Evolutionary conservation across 257 asterid genomes (phyloP), one percentile per base, ranked within the genome.

Genomic region (Paraleonurus japonicus): DNA sequence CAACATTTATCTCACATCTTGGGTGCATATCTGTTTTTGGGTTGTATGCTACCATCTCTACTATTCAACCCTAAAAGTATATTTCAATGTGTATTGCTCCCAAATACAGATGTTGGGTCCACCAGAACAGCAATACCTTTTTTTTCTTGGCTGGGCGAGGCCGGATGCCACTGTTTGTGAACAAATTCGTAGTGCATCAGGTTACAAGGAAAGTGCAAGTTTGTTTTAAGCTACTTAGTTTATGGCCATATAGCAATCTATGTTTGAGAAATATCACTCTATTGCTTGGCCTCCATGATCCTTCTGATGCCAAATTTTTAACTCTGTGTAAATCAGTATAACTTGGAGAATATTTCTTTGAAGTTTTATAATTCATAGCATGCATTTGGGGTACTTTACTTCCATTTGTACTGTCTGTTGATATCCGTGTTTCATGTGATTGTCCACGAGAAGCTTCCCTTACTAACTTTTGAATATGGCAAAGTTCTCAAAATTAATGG

Each of bases 261-360:
- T 9, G 24, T 48, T 28, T 71, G 62, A 61, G 48, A 30, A 27
- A 22, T 71, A 58, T 27, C 60, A 6, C 60, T 53, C 28, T 53
- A 32, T 65, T 53, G 71, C 58, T 45, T 45, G 11, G 61, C 19
- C 10, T 39, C 75, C 33, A 41, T 39, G 27, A 54, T 39, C 47
- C 43, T 11, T 59, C 67, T 28, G 47, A 26, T 57, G 67, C 59
- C 20, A 26, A 26, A 16, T 58, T 43, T 22, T 59, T 22, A 47
- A 43, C 43, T 58, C 39, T 11, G 15, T 66, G 17, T n/a, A 11
- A 27, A 16, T 48, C 17, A 2, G 16, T 23, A 10, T 12, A 26
- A 16, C 24, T 6, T 8, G 37, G 47, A n/a, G 43, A 1, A n/a
- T 47, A 13, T 30, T 33, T 32, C 67, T 35, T 61, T 65, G 59